A percentile compares a stretch with the other conserved stretches of the same genome.
phyloP scores from a whole-genome alignment of 164 flowering plant genomes.

The Tetrastigma voinierianum region DNA sequence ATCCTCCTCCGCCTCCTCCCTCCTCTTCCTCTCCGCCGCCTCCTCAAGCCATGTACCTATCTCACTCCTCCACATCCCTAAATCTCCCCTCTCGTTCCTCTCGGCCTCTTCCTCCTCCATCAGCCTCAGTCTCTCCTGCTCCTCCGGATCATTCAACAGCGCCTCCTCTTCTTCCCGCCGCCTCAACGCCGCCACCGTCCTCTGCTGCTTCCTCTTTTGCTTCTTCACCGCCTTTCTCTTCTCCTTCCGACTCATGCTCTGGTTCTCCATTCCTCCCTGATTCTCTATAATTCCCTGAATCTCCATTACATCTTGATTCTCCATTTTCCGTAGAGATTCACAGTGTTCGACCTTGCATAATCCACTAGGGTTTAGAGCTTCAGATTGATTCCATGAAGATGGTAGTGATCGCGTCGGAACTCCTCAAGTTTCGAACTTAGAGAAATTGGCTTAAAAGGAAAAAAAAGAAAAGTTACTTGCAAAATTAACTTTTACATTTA shows the following conservation, averaged over 20 bases:
- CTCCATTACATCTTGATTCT: too few relatives aligned
- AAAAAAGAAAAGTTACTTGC: too few relatives aligned
- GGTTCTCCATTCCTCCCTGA: too few relatives aligned
- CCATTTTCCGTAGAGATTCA: too few relatives aligned
- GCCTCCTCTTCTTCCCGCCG: conserved; percentile 61
- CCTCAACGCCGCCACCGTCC: conserved; percentile 61
- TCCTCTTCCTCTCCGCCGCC: conserved; percentile 39
- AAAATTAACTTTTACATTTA: too few relatives aligned
- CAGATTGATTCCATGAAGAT: too few relatives aligned
- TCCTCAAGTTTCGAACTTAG: too few relatives aligned
- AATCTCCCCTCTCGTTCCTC: conserved; percentile 53
- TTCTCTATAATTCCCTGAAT: too few relatives aligned
- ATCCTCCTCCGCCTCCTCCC: conserved; percentile 35
- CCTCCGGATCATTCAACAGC: conserved; percentile 64
- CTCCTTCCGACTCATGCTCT: conserved; percentile 44
- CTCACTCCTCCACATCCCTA: conserved; percentile 78
- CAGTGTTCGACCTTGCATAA: too few relatives aligned
- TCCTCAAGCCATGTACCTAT: conserved; percentile 60
- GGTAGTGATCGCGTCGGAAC: too few relatives aligned
- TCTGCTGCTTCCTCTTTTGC: conserved; percentile 73
- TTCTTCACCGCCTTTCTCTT: conserved; percentile 74
- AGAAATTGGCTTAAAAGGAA: too few relatives aligned
- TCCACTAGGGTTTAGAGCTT: too few relatives aligned
- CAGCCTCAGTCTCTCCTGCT: conserved; percentile 43
- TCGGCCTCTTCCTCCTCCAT: conserved; percentile 61